These are phyloP conservation scores for Teratosphaeria nubilosa DNA, from an alignment of 2,329 filamentous ascomycete genomes.

Conservation along the genomic window DNA sequence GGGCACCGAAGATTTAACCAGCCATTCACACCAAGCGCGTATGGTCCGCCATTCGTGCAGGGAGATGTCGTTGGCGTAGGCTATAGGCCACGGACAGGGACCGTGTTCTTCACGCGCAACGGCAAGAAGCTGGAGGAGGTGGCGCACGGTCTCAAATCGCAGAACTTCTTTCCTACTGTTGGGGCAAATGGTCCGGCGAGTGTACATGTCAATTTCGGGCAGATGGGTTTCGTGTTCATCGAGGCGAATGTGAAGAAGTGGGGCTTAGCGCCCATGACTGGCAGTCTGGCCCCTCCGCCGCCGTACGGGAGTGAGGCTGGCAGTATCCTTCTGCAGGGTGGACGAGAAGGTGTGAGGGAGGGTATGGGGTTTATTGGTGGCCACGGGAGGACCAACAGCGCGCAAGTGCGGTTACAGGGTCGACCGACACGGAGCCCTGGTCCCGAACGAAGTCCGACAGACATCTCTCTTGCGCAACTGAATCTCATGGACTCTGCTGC, in stretches of 20 bases:
- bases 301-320: conserved; percentile 96
- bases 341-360: conserved; percentile 45
- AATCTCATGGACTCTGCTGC: conserved; percentile 52
- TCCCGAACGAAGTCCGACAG: conserved; percentile 80
- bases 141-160: conserved; percentile 80
- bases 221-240: conserved; percentile 97
- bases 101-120: conserved; percentile 96
- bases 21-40: conserved; percentile 69
- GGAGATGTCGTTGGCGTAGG: conserved; percentile 94
- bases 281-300: conserved; percentile 85
- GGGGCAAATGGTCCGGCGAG: conserved; percentile 88
- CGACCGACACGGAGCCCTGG: conserved; percentile 70
- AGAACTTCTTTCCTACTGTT: conserved; percentile 97
- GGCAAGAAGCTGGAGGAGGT: conserved; percentile 96
- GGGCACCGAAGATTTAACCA: conserved; percentile 87
- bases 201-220: conserved; percentile 94
- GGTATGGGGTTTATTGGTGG: conserved; percentile 47
- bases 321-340: conserved; percentile 85
- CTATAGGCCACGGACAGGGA: conserved; percentile 86
- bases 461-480: conserved; percentile 86
- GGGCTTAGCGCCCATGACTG: conserved; percentile 92
- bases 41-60: conserved; percentile 77
- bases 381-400: conserved; percentile 66
- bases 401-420: conserved; percentile 62
- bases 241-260: conserved; percentile 99